phyloP scores from a whole-genome alignment of 2,329 filamentous ascomycete species.

The Diaporthe sp. region DNA sequence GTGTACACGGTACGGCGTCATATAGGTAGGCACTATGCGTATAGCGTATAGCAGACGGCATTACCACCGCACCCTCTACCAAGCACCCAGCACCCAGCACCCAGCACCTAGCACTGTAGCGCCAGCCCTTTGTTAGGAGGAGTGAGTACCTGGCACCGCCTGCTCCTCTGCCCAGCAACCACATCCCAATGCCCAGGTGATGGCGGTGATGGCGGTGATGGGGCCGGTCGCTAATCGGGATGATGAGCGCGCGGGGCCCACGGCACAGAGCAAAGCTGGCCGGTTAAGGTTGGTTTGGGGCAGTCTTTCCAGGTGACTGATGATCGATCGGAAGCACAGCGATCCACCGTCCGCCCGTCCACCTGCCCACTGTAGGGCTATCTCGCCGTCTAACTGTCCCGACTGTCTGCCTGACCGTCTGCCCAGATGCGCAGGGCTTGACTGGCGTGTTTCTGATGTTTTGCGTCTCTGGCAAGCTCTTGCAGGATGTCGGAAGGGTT shows the following conservation, averaged over 20 bases:
- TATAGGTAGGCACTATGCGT: not conserved
- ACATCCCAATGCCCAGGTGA: not conserved
- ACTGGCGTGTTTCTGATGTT: conserved; percentile 32
- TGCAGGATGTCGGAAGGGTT: conserved; percentile 13
- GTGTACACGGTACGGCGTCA: conserved; percentile 5
- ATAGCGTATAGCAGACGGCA: conserved; percentile 15
- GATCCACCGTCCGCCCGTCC: conserved; percentile 15
- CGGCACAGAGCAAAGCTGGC: conserved; percentile 12
- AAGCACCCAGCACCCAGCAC: not conserved
- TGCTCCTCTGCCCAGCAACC: conserved; percentile 22
- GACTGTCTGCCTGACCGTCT: not conserved
- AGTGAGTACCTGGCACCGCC: not conserved
- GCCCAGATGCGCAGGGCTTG: conserved; percentile 2
- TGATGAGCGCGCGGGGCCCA: conserved; percentile 25
- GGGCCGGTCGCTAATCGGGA: conserved; percentile 29
- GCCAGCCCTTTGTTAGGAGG: not conserved
- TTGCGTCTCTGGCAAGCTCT: conserved; percentile 4
- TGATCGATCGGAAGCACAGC: conserved; percentile 30
- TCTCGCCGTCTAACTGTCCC: not conserved
- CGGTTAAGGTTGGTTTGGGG: conserved; percentile 15
- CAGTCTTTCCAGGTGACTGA: conserved; percentile 11
- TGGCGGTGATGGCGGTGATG: conserved; percentile 7
- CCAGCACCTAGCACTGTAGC: not conserved
- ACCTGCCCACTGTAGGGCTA: conserved; percentile 7
- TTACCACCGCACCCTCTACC: not conserved